A percentile compares a stretch with the other conserved stretches of the same genome.
phyloP scores from a whole-genome alignment of 2,329 filamentous ascomycete genomes.

The Microcyclosporella mali region DNA sequence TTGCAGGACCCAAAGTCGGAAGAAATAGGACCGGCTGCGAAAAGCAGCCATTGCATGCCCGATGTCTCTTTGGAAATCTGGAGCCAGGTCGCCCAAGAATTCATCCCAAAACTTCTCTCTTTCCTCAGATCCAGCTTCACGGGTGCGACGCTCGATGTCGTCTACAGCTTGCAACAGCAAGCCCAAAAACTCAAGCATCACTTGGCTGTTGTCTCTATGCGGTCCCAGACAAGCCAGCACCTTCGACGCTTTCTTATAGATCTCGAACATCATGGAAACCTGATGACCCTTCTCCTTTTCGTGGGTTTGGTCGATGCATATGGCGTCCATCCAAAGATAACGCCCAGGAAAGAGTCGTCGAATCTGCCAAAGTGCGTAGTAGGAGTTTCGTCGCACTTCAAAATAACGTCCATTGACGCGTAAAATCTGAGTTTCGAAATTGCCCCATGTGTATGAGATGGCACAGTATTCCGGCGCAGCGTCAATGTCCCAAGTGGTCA shows the following conservation, averaged over 20 bases:
- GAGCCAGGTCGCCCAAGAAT: too few relatives aligned
- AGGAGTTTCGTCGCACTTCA: background rate
- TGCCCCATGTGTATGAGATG: conserved; percentile 8
- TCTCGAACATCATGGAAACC: conserved; percentile 11
- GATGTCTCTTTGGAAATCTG: too few relatives aligned
- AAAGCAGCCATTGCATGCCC: background rate
- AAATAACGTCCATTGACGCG: background rate
- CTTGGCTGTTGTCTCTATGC: background rate
- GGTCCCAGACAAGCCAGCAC: conserved; percentile 2
- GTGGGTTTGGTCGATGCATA: conserved; percentile 16
- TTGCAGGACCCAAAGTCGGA: conserved; percentile 4
- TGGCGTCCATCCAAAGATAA: conserved; percentile 12
- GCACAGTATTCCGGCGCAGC: conserved; percentile 7
- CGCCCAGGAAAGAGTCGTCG: conserved; percentile 1
- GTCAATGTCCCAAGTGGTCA: background rate
- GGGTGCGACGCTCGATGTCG: background rate
- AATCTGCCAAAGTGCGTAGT: conserved; percentile 2
- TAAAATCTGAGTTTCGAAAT: background rate
- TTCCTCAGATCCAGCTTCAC: background rate
- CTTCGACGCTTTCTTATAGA: conserved; percentile 6
- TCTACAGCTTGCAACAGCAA: too few relatives aligned
- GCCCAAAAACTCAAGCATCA: background rate
- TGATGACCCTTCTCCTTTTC: conserved; percentile 10
- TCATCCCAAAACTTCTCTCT: too few relatives aligned
- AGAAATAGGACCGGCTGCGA: background rate